Evolutionary conservation across 2,329 filamentous ascomycete species (phyloP).

Genomic region (Penicillium freii): DNA sequence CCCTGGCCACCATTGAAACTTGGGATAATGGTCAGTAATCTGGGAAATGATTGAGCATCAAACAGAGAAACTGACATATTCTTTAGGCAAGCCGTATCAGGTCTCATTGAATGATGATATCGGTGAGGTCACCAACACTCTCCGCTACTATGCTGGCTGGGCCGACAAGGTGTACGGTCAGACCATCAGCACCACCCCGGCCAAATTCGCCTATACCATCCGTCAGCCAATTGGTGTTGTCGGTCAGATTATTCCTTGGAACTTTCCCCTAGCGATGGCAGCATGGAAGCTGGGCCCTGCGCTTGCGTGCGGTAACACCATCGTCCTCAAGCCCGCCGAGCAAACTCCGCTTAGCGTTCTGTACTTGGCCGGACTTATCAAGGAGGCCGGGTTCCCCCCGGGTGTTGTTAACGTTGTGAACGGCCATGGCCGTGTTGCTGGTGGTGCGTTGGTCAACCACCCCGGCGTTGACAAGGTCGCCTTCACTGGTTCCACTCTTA

Average conservation of each 20-base stretch:
- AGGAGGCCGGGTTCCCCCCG: conserved; percentile 27
- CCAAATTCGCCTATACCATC: conserved; percentile 80
- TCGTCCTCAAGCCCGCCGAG: conserved; percentile 27
- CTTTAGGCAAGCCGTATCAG: conserved; percentile 43
- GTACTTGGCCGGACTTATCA: conserved; percentile 23
- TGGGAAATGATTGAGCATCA: background rate
- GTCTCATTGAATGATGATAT: conserved; percentile 65
- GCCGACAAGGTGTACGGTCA: conserved; percentile 90
- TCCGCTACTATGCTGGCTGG: conserved; percentile 88
- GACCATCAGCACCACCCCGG: conserved; percentile 58
- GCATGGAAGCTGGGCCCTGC: conserved; percentile 28
- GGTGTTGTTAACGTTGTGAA: conserved; percentile 27
- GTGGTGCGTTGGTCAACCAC: conserved; percentile 24
- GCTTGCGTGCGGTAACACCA: conserved; percentile 26
- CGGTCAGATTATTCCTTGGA: conserved; percentile 87
- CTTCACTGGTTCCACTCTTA: conserved; percentile 25
- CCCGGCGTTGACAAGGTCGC: conserved; percentile 23
- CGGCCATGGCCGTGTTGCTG: conserved; percentile 26
- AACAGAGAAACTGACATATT: conserved; percentile 6
- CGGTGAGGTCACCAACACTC: conserved; percentile 61
- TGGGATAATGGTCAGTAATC: conserved; percentile 71
- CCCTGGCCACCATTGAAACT: conserved; percentile 66
- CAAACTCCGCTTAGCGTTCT: conserved; percentile 27
- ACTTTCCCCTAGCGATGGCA: conserved; percentile 57
- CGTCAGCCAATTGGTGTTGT: conserved; percentile 78